Conservation (phyloP, 202 grass and related monocot species). For the Zizania palustris region DNA sequence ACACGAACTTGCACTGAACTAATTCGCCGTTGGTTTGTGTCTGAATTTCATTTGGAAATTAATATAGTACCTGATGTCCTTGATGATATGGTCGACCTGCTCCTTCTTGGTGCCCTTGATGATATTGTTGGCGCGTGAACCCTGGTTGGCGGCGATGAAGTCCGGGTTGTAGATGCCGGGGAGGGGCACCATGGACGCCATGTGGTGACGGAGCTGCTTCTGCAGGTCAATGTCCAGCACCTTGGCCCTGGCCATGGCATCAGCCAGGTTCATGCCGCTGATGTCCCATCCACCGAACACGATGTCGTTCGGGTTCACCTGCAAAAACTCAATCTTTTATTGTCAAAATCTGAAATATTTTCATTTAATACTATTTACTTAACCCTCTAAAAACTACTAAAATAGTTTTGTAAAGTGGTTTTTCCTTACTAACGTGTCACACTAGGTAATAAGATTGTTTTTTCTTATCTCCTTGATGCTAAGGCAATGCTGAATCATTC, state of each 20-base stretch:
- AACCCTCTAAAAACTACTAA: too few relatives aligned
- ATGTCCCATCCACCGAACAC: conserved; percentile 79
- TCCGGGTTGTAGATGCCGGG: conserved; percentile 65
- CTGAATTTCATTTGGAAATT: background rate
- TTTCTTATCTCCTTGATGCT: too few relatives aligned
- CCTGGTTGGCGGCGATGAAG: conserved; percentile 70
- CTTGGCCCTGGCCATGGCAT: conserved; percentile 67
- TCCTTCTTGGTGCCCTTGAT: conserved; percentile 69
- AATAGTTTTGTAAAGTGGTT: too few relatives aligned
- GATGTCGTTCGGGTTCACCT: conserved; percentile 71
- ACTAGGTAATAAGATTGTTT: too few relatives aligned
- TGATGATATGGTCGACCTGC: conserved; percentile 65
- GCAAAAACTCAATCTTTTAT: background rate
- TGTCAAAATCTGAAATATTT: background rate
- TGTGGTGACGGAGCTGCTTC: conserved; percentile 67
- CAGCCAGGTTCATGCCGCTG: conserved; percentile 70
- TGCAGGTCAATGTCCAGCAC: conserved; percentile 76
- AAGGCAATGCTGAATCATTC: too few relatives aligned
- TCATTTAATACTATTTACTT: too few relatives aligned
- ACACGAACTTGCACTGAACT: background rate
- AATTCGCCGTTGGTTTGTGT: background rate
- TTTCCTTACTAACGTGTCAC: too few relatives aligned
- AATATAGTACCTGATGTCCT: conserved; percentile 61
- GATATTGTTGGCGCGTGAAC: conserved; percentile 57
- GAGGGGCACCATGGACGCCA: conserved; percentile 73